A percentile compares a stretch with the other conserved stretches of the same genome.
phyloP scores from a whole-genome alignment of 352 stramenopile species.

The Phytopythium chamaehyphon region DNA sequence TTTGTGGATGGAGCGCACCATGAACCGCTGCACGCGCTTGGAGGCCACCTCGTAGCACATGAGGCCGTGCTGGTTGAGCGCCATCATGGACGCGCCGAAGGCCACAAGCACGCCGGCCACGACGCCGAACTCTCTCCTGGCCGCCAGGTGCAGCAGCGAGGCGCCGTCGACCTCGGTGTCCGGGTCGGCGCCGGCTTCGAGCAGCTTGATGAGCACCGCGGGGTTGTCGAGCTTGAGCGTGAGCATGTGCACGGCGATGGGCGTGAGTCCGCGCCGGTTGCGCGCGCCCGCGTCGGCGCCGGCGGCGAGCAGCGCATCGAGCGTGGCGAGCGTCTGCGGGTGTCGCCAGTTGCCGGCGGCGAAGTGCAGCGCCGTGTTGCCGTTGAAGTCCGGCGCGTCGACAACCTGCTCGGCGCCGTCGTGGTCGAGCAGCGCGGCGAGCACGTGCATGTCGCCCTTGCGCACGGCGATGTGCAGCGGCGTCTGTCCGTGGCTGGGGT shows the following conservation, averaged over 20 bases:
- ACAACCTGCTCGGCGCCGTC: conserved; percentile 67
- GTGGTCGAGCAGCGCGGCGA: conserved; percentile 68
- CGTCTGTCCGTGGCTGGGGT: conserved; percentile 71
- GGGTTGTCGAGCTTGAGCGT: conserved; percentile 77
- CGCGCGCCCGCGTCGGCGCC: conserved; percentile 40
- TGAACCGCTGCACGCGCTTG: conserved; percentile 55
- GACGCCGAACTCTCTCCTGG: conserved; percentile 38
- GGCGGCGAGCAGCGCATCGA: conserved; percentile 41
- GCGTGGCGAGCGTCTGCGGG: conserved; percentile 36
- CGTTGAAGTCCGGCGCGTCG: conserved; percentile 69
- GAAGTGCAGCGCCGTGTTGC: conserved; percentile 82
- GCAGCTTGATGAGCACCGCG: conserved; percentile 53
- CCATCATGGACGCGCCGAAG: conserved; percentile 56
- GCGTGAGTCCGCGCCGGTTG: conserved; percentile 68
- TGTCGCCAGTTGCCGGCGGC: conserved; percentile 57
- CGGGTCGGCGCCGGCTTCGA: conserved; percentile 51
- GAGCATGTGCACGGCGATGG: conserved; percentile 74
- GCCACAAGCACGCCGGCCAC: conserved; percentile 55
- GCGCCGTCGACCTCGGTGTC: conserved; percentile 63
- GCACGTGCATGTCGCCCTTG: conserved; percentile 61
- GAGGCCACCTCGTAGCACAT: conserved; percentile 79
- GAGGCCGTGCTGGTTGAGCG: conserved; percentile 63
- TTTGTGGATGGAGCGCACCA: conserved; percentile 59
- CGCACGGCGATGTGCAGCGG: conserved; percentile 78
- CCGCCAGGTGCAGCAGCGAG: conserved; percentile 59